Evolutionary conservation across 2,329 filamentous ascomycete species (phyloP).

Genomic region (Blumeriella jaapii): DNA sequence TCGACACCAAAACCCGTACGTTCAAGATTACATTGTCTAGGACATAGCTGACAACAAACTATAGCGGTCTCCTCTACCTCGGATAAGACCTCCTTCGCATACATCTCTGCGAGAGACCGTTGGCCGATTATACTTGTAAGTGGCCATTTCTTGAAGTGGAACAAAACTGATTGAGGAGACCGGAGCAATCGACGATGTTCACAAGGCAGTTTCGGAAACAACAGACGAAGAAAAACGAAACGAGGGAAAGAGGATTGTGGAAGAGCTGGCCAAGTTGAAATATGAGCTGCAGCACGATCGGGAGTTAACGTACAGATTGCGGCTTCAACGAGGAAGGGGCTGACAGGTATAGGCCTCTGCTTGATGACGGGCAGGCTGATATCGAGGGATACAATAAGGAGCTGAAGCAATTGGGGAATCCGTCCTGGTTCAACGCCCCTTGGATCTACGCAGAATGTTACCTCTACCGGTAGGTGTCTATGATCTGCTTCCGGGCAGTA

Average conservation of each 20-base stretch:
- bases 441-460: constrained; percentile 96
- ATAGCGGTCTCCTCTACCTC: constrained; percentile 66
- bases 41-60: constrained; percentile 1
- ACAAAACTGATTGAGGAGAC: constrained; percentile 44
- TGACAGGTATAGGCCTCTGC: constrained; percentile 46
- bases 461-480: constrained; percentile 53
- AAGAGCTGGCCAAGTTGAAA: constrained; percentile 71
- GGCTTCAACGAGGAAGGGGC: constrained; percentile 21
- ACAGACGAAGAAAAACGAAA: constrained; percentile 49
- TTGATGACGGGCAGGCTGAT: constrained; percentile 33
- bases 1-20: constrained; percentile 64
- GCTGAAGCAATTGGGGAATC: constrained; percentile 58
- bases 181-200: constrained; percentile 86
- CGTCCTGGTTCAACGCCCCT: constrained; percentile 71
- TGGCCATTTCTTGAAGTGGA: background rate
- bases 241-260: constrained; percentile 80
- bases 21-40: constrained; percentile 5
- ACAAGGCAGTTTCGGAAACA: constrained; percentile 52
- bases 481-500: background rate
- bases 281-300: constrained; percentile 92
- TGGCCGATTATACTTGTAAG: constrained; percentile 87
- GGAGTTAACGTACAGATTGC: constrained; percentile 50
- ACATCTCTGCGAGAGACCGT: constrained; percentile 69
- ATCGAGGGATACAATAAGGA: constrained; percentile 78
- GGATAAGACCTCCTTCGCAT: constrained; percentile 80